These are phyloP conservation scores for Skeletonema marinoi DNA, from an alignment of 108 stramenopile species.

Conservation along the genomic window DNA sequence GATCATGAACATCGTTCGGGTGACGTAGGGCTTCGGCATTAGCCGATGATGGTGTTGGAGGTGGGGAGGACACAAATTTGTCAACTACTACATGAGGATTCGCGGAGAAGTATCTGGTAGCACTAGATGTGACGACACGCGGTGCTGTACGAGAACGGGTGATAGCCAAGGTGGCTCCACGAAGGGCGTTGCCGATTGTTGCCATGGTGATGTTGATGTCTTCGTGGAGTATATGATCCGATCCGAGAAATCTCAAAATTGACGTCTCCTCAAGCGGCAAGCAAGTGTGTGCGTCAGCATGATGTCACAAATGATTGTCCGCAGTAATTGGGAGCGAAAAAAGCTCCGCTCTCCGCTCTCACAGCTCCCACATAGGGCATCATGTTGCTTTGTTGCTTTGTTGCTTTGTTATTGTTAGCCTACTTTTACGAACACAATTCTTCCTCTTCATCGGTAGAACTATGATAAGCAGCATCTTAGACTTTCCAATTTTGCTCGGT, in stretches of 20 bases:
- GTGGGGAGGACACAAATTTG: slow-evolving; percentile 30
- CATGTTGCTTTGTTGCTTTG: neutral
- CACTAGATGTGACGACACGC: neutral
- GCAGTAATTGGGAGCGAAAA: neutral
- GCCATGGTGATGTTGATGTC: slow-evolving; percentile 10
- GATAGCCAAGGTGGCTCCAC: slow-evolving; percentile 11
- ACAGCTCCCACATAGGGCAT: too few species aligned
- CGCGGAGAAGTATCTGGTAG: slow-evolving; percentile 16
- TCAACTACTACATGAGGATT: slow-evolving; percentile 33
- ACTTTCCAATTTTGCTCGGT: neutral
- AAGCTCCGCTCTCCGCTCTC: neutral
- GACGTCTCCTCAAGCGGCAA: neutral
- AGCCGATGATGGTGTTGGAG: slow-evolving; percentile 5
- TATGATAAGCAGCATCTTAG: neutral
- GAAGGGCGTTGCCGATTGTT: slow-evolving; percentile 5
- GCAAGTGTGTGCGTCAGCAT: neutral
- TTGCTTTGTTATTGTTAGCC: too few species aligned
- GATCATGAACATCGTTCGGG: slow-evolving; percentile 77
- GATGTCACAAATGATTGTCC: neutral
- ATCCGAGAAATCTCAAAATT: neutral
- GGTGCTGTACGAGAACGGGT: neutral
- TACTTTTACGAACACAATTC: too few species aligned
- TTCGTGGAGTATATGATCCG: neutral
- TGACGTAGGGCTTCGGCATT: slow-evolving; percentile 16
- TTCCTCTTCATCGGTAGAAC: neutral